Percentiles rank a stretch among this genome's conserved stretches.
Evolutionary conservation across 306 rosid species (phyloP).

Genomic region (Cicer arietinum): DNA sequence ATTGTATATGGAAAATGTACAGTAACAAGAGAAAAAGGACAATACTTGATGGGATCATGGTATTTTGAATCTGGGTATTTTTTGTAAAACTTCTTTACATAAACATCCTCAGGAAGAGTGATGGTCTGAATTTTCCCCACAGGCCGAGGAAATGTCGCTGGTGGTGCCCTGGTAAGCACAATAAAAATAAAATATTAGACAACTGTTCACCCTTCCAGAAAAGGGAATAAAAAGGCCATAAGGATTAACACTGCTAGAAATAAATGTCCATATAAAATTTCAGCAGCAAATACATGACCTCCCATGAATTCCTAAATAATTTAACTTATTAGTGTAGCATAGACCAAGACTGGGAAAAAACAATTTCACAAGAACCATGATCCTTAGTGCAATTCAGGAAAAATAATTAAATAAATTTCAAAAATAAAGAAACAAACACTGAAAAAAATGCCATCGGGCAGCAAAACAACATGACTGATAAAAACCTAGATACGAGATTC

Average conservation of each 20-base stretch:
- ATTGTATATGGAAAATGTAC: conserved; percentile 25
- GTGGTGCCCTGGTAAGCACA: no score
- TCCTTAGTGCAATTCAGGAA: neutral
- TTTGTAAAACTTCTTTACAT: conserved; percentile 68
- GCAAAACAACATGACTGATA: neutral
- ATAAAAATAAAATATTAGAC: no score
- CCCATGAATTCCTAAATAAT: neutral
- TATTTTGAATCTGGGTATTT: conserved; percentile 77
- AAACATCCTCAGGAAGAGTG: conserved; percentile 84
- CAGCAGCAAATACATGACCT: neutral
- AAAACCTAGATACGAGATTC: conserved; percentile 23
- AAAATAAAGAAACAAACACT: no score
- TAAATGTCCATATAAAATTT: neutral
- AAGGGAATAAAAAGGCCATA: no score
- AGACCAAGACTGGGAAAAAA: neutral
- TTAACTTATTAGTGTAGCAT: neutral
- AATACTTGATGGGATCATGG: conserved; percentile 78
- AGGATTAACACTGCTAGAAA: no score
- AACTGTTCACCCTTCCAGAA: no score
- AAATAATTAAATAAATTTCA: neutral
- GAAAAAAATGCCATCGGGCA: neutral
- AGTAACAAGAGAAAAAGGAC: conserved; percentile 32
- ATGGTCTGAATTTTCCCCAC: conserved; percentile 68
- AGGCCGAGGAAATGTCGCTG: neutral
- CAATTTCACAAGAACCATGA: neutral